Evolutionary conservation across 495 filamentous ascomycete species (phyloP), one percentile per base, ranked within the genome.

Genomic region (Aeminium ludgeri): DNA sequence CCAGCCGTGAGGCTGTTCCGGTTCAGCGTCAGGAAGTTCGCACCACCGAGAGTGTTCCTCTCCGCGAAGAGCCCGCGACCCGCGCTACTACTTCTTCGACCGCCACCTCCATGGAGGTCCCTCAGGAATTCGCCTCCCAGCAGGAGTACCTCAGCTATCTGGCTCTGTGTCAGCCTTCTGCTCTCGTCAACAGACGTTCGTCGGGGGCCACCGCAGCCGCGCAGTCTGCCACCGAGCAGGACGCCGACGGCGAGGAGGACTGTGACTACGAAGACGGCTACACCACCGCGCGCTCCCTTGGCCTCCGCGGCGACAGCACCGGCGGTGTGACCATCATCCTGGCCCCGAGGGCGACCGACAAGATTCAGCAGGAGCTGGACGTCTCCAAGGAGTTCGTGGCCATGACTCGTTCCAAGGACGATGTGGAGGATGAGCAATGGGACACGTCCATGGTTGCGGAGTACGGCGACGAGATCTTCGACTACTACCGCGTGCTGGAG

Each of bases 361-460:
- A 70, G 46, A 65, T 69, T 16, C 63, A 67, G 48, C 66, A 65
- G 10, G 82, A 93, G 62, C 62, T 93, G 29, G 73, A 73, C 10
- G 57, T 65, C 8, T 86, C 86, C 10, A 78, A 72, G 59, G 52
- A 63, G 7, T 60, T 76, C 32, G 83, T 94, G 0, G 72, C 83
- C 43, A 59, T 59, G 37, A 57, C 70, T 41, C 62, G 69, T 50
- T 65, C 69, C 0, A 45, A 52, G 13, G 73, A 79, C 42, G 80
- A 84, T 39, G 65, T 82, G 35, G 78, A 91, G 39, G 89, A 96
- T 46, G 89, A 95, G 54, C 65, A 68, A 17, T 91, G 76, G 66
- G 89, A 99, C 55, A 81, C 86, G n/a, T 93, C 80, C 54, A 94
- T 99, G 91, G 89, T 99, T 25, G 80, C 86, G 12, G 87, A 96